Evolutionary conservation across 75 land plant genomes (phyloP).

Genomic region (Pinus taeda): DNA sequence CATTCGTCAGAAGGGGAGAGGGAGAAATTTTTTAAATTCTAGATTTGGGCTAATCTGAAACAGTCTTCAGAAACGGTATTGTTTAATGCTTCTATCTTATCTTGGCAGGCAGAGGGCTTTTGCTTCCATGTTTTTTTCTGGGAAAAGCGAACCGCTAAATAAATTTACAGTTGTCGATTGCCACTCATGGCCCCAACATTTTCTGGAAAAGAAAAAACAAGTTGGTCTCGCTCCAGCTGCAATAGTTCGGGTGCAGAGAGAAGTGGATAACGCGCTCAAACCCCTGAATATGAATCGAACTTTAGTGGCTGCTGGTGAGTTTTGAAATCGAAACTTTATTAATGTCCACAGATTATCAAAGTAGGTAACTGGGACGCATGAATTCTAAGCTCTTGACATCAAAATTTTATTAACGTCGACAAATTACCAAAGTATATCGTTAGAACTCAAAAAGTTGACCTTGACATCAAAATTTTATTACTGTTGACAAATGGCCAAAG

Average conservation of each 20-base stretch:
- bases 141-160: conserved; percentile 66
- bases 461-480: neutral
- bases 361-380: neutral
- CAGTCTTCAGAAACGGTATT: neutral
- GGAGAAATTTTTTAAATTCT: no score
- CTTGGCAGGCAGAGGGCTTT: conserved; percentile 77
- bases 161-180: conserved; percentile 49
- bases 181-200: conserved; percentile 83
- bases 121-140: conserved; percentile 68
- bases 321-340: neutral
- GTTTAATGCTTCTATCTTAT: neutral
- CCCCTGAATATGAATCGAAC: conserved; percentile 31
- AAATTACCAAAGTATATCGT: neutral
- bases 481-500: neutral
- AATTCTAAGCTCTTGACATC: neutral
- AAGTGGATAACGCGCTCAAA: conserved; percentile 24
- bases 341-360: neutral
- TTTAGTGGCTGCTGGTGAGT: conserved; percentile 41
- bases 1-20: neutral
- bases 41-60: neutral
- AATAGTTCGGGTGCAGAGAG: conserved; percentile 57
- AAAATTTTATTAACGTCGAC: neutral
- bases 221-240: conserved; percentile 95
- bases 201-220: conserved; percentile 37
- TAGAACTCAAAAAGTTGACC: neutral